Base-by-base conservation (phyloP, 139 green algal species). In the Haematococcus sp. region DNA sequence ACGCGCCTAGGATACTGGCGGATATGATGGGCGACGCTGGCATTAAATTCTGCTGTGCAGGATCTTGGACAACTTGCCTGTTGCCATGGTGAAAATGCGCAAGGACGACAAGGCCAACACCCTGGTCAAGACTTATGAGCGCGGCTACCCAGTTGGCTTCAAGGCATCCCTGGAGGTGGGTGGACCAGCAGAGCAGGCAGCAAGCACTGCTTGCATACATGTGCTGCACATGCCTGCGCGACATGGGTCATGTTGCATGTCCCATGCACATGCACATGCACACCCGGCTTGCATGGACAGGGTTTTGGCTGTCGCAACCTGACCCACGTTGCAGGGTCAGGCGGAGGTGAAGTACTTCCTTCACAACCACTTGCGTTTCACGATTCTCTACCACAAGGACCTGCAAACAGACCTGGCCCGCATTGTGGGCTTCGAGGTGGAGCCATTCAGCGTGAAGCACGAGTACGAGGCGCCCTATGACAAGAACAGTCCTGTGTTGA, bases 21-120 rank as follows among this genome's bases (percentile, higher is more conserved):
- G 40, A 49, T 11, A 11, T 11, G 11, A 49, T 11, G 7, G 40
- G 40, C 7, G 40, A 49, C 11, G 11, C 40, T 7, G 7, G 40
- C 40, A 19, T 49, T 49, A 11, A 49, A 49, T 19, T 49, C 40
- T 49, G 40, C 31, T 75, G 0, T 72, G 63, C 78, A 95, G 90
- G 91, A 98, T 99, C 65, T 81, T 99, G 68, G 96, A 99, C 88
- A 99, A 99, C 77, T 82, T 99, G 49, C 96, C 96, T 22, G 91
- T 98, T 1, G 96, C 92, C 4, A 97, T 98, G 82, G 88, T 93
- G 9, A 88, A 89, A 68, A 84, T 94, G 71, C 78, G 84, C n/a
- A 89, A 95, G 44, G 83, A 93, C 20, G 89, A 97, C 35, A 75
- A 64, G 33, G 86, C 88, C 16, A 86, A 79, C 17, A 72, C 74